A percentile compares a stretch with the other conserved stretches of the same genome.
Conservation (phyloP, 116 monocot genomes). For the Zostera marina region DNA sequence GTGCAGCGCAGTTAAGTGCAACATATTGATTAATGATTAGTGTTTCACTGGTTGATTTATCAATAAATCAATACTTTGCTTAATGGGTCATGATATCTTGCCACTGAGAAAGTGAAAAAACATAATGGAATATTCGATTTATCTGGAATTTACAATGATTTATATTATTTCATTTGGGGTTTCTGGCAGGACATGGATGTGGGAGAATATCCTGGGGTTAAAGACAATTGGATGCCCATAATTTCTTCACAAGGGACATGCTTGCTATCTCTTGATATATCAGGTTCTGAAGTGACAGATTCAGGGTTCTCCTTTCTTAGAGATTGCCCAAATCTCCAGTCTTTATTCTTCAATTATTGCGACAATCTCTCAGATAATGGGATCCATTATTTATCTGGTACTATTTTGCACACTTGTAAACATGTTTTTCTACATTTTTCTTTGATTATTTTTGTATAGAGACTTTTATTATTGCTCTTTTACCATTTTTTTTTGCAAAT, state of each 20-base stretch:
- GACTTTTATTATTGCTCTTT: neutral
- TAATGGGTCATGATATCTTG: too few species aligned
- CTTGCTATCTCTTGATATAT: constrained; percentile 80
- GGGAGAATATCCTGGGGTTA: constrained; percentile 90
- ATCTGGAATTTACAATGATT: neutral
- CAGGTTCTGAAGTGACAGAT: constrained; percentile 86
- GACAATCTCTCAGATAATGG: constrained; percentile 65
- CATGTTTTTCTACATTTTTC: neutral
- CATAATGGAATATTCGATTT: neutral
- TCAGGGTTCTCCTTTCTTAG: constrained; percentile 43
- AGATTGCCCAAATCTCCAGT: constrained; percentile 53
- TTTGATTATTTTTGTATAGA: neutral
- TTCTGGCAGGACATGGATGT: constrained; percentile 62
- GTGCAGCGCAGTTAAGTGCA: too few species aligned
- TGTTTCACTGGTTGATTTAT: too few species aligned
- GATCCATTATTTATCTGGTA: constrained; percentile 53
- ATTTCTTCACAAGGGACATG: constrained; percentile 82
- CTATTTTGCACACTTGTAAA: neutral
- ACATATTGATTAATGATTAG: too few species aligned
- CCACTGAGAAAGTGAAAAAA: neutral
- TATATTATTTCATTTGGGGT: constrained; percentile 1
- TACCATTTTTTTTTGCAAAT: too few species aligned
- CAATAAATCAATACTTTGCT: too few species aligned
- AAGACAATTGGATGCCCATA: constrained; percentile 76
- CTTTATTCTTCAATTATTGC: constrained; percentile 60